These are phyloP conservation scores for Podaxis sp. DNA, from an alignment of 768 basidiomycete genomes.

Conservation along the genomic window DNA sequence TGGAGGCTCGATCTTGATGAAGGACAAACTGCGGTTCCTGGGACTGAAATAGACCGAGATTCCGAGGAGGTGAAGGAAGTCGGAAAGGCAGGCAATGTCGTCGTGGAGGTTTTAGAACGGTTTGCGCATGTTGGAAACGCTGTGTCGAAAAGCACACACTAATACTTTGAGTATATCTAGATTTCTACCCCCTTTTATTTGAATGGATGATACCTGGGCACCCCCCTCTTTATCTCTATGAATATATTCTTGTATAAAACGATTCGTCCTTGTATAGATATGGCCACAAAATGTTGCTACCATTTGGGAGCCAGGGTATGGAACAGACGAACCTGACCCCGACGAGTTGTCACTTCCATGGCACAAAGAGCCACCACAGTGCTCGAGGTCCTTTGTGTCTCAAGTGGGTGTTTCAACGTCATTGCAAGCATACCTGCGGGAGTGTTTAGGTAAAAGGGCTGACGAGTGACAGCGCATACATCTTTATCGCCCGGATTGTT, in stretches of 20 bases:
- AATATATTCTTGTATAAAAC: background rate
- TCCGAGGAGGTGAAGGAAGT: background rate
- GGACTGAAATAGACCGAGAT: background rate
- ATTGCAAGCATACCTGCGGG: no score
- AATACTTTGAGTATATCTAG: background rate
- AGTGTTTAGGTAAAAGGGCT: no score
- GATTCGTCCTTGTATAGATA: background rate
- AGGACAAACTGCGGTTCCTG: background rate
- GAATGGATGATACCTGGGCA: background rate
- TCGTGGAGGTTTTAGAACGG: background rate
- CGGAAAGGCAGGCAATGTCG: slow-evolving; percentile 3
- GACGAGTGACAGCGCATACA: no score
- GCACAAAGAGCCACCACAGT: no score
- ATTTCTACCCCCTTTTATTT: background rate
- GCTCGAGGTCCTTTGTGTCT: no score
- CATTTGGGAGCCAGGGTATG: no score
- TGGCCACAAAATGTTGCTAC: no score
- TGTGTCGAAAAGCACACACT: background rate
- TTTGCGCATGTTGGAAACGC: slow-evolving; percentile 2
- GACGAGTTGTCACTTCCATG: no score
- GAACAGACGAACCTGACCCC: no score
- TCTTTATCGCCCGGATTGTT: no score
- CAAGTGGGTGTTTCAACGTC: no score
- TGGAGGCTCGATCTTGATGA: slow-evolving; percentile 50
- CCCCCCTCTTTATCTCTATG: background rate